A percentile compares a stretch with the other conserved stretches of the same genome.
These are phyloP conservation scores for Botryococcus braunii DNA, from an alignment of 163 green algal genomes.

Conservation along the genomic window DNA sequence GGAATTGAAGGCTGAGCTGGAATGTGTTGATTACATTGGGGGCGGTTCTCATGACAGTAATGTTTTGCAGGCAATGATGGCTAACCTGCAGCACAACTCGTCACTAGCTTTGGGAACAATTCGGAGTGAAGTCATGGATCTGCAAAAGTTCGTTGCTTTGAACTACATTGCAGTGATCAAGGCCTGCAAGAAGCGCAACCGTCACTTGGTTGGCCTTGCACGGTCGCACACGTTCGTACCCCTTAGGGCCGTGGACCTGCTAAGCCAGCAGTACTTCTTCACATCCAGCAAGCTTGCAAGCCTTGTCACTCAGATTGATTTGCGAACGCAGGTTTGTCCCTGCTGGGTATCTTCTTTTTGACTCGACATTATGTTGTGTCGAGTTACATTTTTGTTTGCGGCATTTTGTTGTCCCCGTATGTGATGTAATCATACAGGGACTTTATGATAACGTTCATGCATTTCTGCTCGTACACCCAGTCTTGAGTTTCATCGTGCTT, in stretches of 20 bases:
- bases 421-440: no score
- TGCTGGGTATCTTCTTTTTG: no score
- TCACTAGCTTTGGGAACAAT: constrained; percentile 16
- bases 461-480: no score
- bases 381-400: no score
- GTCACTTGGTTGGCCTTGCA: constrained; percentile 29
- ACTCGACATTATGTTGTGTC: no score
- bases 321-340: constrained; percentile 31
- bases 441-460: no score
- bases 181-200: constrained; percentile 81
- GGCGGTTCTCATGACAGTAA: no score
- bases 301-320: constrained; percentile 53
- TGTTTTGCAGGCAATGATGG: constrained; percentile 14
- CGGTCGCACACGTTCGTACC: not conserved
- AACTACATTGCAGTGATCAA: constrained; percentile 86
- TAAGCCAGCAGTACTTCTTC: constrained; percentile 73
- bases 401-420: no score
- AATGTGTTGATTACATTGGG: no score
- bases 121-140: constrained; percentile 45
- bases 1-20: no score
- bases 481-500: no score
- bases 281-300: constrained; percentile 57
- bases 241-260: constrained; percentile 39
- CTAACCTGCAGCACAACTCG: not conserved
- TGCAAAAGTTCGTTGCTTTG: constrained; percentile 72